Percentiles rank a stretch among this genome's conserved stretches.
Evolutionary conservation across 116 monocot genomes (phyloP).

Genomic region (Trichopus zeylanicus): DNA sequence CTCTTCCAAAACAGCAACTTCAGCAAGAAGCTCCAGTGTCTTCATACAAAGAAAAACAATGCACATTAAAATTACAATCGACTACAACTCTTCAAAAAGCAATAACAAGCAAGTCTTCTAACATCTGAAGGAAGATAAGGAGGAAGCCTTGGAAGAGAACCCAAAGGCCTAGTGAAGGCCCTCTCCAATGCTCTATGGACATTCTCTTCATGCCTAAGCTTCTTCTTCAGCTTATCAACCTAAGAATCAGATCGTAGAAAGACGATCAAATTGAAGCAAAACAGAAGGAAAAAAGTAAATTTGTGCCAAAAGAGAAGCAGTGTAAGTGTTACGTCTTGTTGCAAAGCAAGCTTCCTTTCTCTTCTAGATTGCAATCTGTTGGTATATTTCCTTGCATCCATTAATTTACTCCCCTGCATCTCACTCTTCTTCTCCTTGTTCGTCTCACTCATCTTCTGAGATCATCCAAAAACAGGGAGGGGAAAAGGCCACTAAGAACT

Average conservation of each 20-base stretch:
- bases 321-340: conserved; percentile 62
- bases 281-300: background rate
- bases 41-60: background rate
- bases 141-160: conserved; percentile 92
- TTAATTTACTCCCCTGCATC: conserved; percentile 10
- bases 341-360: conserved; percentile 74
- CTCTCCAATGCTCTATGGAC: conserved; percentile 88
- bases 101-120: background rate
- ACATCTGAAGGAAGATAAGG: conserved; percentile 88
- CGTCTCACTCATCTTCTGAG: conserved; percentile 20
- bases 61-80: background rate
- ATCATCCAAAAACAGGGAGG: background rate
- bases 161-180: conserved; percentile 89
- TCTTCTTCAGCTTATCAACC: conserved; percentile 86
- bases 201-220: conserved; percentile 82
- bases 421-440: conserved; percentile 44
- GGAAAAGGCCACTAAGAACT: background rate
- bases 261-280: background rate
- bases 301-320: background rate
- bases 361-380: conserved; percentile 39
- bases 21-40: conserved; percentile 59
- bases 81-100: background rate
- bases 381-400: conserved; percentile 12
- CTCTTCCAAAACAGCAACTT: conserved; percentile 62
- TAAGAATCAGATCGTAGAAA: conserved; percentile 11